Conservation (phyloP, 768 basidiomycete genomes). For the Pleurotus tuber-regium region DNA sequence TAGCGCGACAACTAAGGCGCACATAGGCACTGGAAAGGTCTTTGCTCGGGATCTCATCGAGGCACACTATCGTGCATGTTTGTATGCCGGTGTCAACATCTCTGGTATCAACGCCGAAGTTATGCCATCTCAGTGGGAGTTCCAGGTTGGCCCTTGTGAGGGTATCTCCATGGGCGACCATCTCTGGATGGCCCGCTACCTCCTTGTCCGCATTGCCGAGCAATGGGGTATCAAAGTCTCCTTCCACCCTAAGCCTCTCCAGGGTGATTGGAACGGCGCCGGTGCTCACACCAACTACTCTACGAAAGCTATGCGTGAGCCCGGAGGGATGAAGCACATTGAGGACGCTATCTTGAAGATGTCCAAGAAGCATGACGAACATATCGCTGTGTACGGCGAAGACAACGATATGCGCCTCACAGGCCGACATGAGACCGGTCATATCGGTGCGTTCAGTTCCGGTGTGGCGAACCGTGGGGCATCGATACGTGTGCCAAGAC, state of each 20-base stretch:
- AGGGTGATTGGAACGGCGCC: constrained; percentile 99
- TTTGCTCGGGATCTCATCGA: constrained; percentile 98
- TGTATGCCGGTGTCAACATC: constrained; percentile 95
- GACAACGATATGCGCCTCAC: constrained; percentile 97
- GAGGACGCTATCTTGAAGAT: constrained; percentile 94
- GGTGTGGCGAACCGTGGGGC: constrained; percentile 98
- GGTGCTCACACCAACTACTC: constrained; percentile 99
- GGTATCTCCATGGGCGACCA: constrained; percentile 99
- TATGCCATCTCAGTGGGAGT: constrained; percentile 99
- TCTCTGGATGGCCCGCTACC: constrained; percentile 98
- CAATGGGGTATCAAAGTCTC: constrained; percentile 98
- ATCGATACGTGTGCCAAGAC: constrained; percentile 92
- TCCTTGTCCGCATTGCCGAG: constrained; percentile 93
- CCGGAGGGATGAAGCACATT: constrained; percentile 90
- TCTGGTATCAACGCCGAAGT: constrained; percentile 99
- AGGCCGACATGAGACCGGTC: constrained; percentile 96
- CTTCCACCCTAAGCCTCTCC: constrained; percentile 98
- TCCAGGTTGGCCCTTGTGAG: constrained; percentile 98
- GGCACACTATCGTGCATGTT: constrained; percentile 97
- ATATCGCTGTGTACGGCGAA: constrained; percentile 97
- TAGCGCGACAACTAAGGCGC: constrained; percentile 16
- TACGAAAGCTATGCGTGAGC: constrained; percentile 91
- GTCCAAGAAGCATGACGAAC: constrained; percentile 85
- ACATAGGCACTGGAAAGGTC: constrained; percentile 89
- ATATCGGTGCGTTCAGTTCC: constrained; percentile 86